These are phyloP conservation scores for Yamadazyma olivae DNA, from an alignment of 805 yeast species.

Conservation along the genomic window DNA sequence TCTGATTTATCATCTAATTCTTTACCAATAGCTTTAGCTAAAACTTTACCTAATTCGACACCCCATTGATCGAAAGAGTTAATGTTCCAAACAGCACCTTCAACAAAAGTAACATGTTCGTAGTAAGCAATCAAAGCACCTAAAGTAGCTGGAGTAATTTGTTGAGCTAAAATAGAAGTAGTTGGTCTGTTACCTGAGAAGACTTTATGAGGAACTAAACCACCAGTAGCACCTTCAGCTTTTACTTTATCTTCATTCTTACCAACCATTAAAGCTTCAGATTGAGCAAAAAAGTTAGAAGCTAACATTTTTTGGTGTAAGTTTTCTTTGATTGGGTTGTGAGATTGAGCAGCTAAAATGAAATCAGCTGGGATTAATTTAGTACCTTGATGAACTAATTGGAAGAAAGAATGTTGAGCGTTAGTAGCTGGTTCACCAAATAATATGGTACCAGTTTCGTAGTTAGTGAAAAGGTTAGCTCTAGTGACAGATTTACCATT, in stretches of 20 bases:
- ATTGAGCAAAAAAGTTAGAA: constrained; percentile 98
- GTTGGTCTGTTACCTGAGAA: constrained; percentile 99
- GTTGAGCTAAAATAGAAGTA: constrained; percentile 91
- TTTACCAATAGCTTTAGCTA: constrained; percentile 92
- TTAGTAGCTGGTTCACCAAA: constrained; percentile 99
- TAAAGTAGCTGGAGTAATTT: constrained; percentile 92
- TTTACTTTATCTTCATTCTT: constrained; percentile 80
- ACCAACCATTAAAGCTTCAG: constrained; percentile 97
- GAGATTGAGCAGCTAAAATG: constrained; percentile 94
- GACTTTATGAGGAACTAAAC: constrained; percentile 89
- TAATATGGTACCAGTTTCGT: constrained; percentile 92
- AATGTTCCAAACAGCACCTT: constrained; percentile 99
- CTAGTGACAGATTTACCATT: constrained; percentile 98
- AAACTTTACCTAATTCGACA: constrained; percentile 96
- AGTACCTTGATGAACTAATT: constrained; percentile 98
- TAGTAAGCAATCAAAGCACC: constrained; percentile 97
- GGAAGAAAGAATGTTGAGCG: constrained; percentile 99
- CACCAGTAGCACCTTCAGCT: constrained; percentile 85
- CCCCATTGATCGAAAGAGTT: constrained; percentile 99
- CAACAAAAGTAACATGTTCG: constrained; percentile 95
- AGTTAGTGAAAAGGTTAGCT: constrained; percentile 84
- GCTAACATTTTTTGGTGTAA: constrained; percentile 97
- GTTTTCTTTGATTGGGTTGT: constrained; percentile 93
- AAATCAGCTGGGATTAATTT: constrained; percentile 96
- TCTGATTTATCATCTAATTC: constrained; percentile 67